A percentile compares a stretch with the other conserved stretches of the same genome.
Conservation (phyloP, 164 flowering plant species). For the Annona cherimola region DNA sequence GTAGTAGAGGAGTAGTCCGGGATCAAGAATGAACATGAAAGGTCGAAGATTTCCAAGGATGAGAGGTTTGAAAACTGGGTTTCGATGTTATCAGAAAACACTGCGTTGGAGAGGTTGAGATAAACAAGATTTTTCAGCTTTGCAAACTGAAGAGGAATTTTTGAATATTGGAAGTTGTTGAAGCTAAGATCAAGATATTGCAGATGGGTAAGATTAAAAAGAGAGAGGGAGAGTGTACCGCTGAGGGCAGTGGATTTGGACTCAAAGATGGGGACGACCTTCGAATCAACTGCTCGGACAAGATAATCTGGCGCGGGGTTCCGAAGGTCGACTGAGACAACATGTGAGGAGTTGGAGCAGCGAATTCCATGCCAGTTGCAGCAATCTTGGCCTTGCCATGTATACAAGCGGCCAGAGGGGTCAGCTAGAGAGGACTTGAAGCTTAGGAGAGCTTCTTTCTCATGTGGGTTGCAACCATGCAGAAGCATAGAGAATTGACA, state of each 20-base stretch:
- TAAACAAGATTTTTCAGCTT: constrained; percentile 12
- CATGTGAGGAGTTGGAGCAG: constrained; percentile 14
- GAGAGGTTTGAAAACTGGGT: constrained; percentile 19
- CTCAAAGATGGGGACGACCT: not conserved
- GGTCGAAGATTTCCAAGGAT: constrained; percentile 10
- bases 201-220: constrained; percentile 15
- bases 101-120: constrained; percentile 8
- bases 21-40: constrained; percentile 11
- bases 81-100: constrained; percentile 10
- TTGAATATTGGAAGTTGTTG: constrained; percentile 18
- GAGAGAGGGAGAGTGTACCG: constrained; percentile 17
- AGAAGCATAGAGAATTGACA: not conserved
- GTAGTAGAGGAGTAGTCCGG: constrained; percentile 5
- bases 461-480: constrained; percentile 9
- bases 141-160: constrained; percentile 3
- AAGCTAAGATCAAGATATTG: constrained; percentile 18
- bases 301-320: constrained; percentile 7
- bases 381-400: constrained; percentile 20
- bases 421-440: constrained; percentile 17
- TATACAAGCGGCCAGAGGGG: constrained; percentile 12
- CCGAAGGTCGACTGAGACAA: constrained; percentile 7
- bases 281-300: not conserved
- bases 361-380: constrained; percentile 22
- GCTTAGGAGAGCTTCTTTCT: constrained; percentile 16
- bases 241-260: constrained; percentile 9